Base-by-base conservation (phyloP, 495 filamentous ascomycete species). In the Umbilicaria muhlenbergii region DNA sequence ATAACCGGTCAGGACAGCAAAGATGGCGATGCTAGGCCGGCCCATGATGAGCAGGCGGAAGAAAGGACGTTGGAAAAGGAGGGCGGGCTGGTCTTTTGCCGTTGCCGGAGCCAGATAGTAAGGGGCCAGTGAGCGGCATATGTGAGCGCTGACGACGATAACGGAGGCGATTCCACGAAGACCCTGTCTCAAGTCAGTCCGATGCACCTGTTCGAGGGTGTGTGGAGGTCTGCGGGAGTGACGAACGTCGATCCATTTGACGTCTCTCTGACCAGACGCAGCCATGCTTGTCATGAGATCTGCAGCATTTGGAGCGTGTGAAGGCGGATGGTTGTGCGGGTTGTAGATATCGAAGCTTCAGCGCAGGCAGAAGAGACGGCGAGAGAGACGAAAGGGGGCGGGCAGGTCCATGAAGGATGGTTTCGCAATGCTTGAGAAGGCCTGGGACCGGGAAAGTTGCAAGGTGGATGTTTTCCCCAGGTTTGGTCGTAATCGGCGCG, bases 171-270 rank as follows among this genome's bases (percentile, higher is more conserved):
- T 62, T 39, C 78, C 78, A 46, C 78, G 65, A 1, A 82, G 64
- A 36, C 78, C 78, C 75, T 80, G 51, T 28, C 24, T 28, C 24
- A 28, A 28, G 24, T 28, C 24, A 28, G 2, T 28, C 36, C 24
- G 11, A 36, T 4, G 15, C 50, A 50, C 41, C 33, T 40, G 34
- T 37, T 37, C 8, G 11, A 34, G 34, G 3, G 19, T 36, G 6
- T 35, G 49, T 41, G 32, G 18, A 50, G 45, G 17, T 12, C 0
- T 24, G 36, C 35, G 28, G 18, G 47, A 21, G 34, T 12, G 32
- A 67, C 72, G 51, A 58, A 78, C 74, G 67, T 80, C 76, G 34
- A 80, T 73, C 76, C 76, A 80, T 63, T 78, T 78, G 32, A 80
- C 73, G 47, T 75, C 76, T 51, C 74, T 74, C 45, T 5, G 6